Base-by-base conservation (phyloP, 495 filamentous ascomycete genomes). In the Xylaria venustula region DNA sequence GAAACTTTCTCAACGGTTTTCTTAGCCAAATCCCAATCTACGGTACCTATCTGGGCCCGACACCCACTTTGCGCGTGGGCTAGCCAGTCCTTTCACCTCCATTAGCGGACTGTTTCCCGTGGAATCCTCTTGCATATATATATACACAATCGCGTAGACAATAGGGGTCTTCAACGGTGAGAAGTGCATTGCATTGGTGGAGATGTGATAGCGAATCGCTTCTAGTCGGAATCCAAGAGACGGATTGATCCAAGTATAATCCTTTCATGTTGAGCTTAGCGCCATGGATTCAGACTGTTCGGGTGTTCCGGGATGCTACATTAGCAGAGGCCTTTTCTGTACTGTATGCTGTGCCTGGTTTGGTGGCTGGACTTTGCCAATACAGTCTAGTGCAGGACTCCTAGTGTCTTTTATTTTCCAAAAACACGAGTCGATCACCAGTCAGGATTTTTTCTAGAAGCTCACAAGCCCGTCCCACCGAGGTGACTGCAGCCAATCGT, bases 361-460 rank as follows among this genome's bases (percentile, higher is more conserved):
- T 12, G 22, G 46, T 7, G 51, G 51, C 15, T 42, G 9, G 53
- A 26, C 53, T 55, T 14, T 22, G 28, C 49, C 1, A 54, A 54
- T 41, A 12, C 34, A 54, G 50, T 26, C 48, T 51, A 51, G 48
- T 36, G 48, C 36, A n/a, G n/a, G n/a, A n/a, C n/a, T n/a, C n/a
- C n/a, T n/a, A n/a, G n/a, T n/a, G 25, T 55, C 23, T 22, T 20
- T 7, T 36, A 7, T 20, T 36, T 17, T 20, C 40, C 20, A 23
- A 17, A 25, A 23, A 17, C 40, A 37, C 40, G 53, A 55, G 23
- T 55, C 40, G 53, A 55, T 55, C 53, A 40, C 5, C 11, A 34
- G 19, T 22, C 53, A 44, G 17, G 34, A 44, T 5, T 45, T 55
- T 55, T 55, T 55, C 53, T 34, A 45, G 53, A 55, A 55, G 53